Base-by-base conservation (phyloP, 176 grass and related monocot genomes). In the Ensete glaucum region DNA sequence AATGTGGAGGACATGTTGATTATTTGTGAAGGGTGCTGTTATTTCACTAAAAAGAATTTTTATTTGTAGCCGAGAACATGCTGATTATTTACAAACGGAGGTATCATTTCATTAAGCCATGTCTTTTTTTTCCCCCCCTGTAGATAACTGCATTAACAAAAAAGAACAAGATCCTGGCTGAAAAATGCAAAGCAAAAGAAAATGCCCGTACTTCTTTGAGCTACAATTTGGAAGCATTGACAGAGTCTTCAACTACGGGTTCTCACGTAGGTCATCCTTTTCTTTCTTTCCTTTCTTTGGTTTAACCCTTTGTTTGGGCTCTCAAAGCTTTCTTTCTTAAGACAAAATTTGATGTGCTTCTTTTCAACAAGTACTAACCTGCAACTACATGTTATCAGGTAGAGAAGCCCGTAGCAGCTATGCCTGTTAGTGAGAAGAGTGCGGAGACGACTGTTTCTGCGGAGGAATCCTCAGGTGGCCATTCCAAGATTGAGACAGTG, bases 81-180 rank as follows among this genome's bases (percentile, higher is more conserved):
- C 5, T 43, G 34, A 43, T 43, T 43, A 43, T 43, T 43, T 43
- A 43, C 34, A 43, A 43, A 43, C 5, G 34, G 4, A 4, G 34
- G 4, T 43, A 43, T 43, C 34, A 43, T 43, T 43, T 43, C 34
- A 43, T 6, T 43, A 43, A 43, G 34, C 34, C 34, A 73, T 66
- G 60, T 9, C 34, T 43, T 64, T 80, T 78, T 34, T 26, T 76
- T 50, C 22, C 29, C 78, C 20, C 69, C 9, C 82, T 24, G 43
- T 77, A 94, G 88, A 84, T 94, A 64, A 66, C 78, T 50, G 63
- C 50, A 26, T 85, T 99, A 62, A 89, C 85, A 76, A 93, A 94
- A 82, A 99, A 94, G 74, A 99, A 99, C 84, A 99, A 86, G 57
- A 74, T 85, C 54, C 79, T 99, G 82, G 67, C 64, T 54, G 67